Percentiles rank a stretch among this genome's conserved stretches.
Conservation (phyloP, 2,329 filamentous ascomycete genomes). For the Talaromyces piceae region DNA sequence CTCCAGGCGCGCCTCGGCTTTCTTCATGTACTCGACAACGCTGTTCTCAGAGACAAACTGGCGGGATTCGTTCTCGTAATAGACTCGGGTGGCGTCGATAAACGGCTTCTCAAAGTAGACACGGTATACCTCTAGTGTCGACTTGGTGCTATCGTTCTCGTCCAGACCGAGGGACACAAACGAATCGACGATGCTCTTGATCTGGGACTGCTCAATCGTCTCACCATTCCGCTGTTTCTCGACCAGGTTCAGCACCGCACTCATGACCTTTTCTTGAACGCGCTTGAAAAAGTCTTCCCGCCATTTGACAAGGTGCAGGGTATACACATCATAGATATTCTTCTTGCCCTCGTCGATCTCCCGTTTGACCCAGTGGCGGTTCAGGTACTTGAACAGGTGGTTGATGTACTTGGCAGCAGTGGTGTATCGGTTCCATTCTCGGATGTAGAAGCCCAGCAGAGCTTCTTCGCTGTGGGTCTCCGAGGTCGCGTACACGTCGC, state of each 20-base stretch:
- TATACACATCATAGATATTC: slow-evolving; percentile 96
- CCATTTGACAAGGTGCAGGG: slow-evolving; percentile 92
- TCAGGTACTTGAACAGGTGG: slow-evolving; percentile 91
- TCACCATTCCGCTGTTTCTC: slow-evolving; percentile 97
- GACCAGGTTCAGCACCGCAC: slow-evolving; percentile 84
- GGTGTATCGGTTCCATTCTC: slow-evolving; percentile 94
- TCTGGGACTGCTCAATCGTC: slow-evolving; percentile 93
- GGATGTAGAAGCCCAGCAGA: slow-evolving; percentile 84
- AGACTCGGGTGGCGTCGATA: slow-evolving; percentile 71
- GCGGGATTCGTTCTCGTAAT: slow-evolving; percentile 88
- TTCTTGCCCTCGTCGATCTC: slow-evolving; percentile 99
- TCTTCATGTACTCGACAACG: slow-evolving; percentile 99
- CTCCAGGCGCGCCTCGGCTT: slow-evolving; percentile 79
- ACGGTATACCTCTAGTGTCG: slow-evolving; percentile 90
- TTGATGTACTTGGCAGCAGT: slow-evolving; percentile 96
- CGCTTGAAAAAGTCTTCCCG: slow-evolving; percentile 80
- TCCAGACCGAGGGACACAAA: slow-evolving; percentile 94
- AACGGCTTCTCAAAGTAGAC: slow-evolving; percentile 90
- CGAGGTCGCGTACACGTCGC: slow-evolving; percentile 62
- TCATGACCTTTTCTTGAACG: slow-evolving; percentile 86
- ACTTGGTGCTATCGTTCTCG: slow-evolving; percentile 85
- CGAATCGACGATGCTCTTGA: slow-evolving; percentile 93
- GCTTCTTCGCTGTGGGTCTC: slow-evolving; percentile 81
- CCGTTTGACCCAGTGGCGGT: slow-evolving; percentile 96
- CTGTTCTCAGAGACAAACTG: slow-evolving; percentile 94